Conservation (phyloP, 345 rosid species). For the Camelina hispida region DNA sequence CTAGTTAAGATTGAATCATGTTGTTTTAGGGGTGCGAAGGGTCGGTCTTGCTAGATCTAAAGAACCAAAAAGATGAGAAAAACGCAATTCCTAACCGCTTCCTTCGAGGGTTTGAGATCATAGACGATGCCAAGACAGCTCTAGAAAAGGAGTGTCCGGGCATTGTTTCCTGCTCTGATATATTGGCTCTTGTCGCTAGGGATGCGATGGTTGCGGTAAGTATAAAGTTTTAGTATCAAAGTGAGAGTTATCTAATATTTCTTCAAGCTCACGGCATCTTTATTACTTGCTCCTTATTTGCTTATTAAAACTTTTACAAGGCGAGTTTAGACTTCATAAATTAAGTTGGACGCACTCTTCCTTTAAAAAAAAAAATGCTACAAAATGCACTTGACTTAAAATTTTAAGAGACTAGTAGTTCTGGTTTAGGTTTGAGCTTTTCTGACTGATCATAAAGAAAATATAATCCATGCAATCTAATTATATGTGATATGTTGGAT, state of each 20-base stretch:
- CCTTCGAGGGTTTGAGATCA: constrained; percentile 64
- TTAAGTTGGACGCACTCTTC: neutral
- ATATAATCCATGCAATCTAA: neutral
- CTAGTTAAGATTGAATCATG: neutral
- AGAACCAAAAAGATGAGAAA: constrained; percentile 59
- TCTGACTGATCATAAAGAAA: neutral
- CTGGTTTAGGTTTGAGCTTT: neutral
- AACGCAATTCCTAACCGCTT: constrained; percentile 53
- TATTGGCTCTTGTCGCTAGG: constrained; percentile 68
- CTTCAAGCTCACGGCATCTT: neutral
- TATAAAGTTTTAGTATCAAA: neutral
- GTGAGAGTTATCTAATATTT: neutral
- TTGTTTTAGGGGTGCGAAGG: constrained; percentile 80
- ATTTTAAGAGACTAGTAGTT: neutral
- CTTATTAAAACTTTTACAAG: neutral
- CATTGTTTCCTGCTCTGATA: constrained; percentile 81
- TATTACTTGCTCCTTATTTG: neutral
- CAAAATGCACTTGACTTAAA: constrained; percentile 1
- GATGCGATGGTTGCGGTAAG: constrained; percentile 58
- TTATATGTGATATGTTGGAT: neutral
- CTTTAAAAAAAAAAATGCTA: neutral
- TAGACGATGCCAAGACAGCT: constrained; percentile 64
- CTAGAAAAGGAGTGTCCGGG: constrained; percentile 75
- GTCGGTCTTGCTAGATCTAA: constrained; percentile 65
- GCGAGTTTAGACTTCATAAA: neutral